These are phyloP conservation scores for Aspergillus oerlinghausenensis DNA, from an alignment of 2,329 filamentous ascomycete species.

Conservation along the genomic window DNA sequence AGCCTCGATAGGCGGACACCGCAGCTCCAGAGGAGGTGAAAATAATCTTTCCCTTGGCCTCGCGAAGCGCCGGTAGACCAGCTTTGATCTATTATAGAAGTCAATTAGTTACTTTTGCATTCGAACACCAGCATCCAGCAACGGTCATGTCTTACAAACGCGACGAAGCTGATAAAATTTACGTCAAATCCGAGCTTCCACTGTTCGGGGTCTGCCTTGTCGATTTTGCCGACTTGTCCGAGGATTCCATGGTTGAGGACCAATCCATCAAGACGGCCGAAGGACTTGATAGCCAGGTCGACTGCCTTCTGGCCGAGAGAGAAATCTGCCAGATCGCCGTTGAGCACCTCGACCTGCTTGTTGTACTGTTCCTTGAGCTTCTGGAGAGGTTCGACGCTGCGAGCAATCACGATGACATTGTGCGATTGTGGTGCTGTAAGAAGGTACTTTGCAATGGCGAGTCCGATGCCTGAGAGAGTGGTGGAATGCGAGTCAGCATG, in stretches of 20 bases:
- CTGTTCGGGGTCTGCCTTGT: constrained; percentile 61
- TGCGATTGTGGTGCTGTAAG: constrained; percentile 46
- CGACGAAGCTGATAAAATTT: constrained; percentile 81
- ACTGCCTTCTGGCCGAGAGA: constrained; percentile 58
- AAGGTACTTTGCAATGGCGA: constrained; percentile 56
- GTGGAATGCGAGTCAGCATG: neutral
- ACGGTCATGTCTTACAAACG: constrained; percentile 55
- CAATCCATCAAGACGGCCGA: constrained; percentile 71
- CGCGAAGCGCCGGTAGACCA: constrained; percentile 28
- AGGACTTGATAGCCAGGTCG: constrained; percentile 60
- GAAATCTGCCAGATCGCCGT: constrained; percentile 55
- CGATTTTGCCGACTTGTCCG: constrained; percentile 68
- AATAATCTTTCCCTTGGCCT: constrained; percentile 32
- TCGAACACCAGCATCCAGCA: neutral
- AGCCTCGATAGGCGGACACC: constrained; percentile 28
- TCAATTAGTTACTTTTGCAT: neutral
- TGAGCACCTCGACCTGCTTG: constrained; percentile 52
- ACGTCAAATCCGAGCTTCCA: constrained; percentile 75
- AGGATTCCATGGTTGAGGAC: constrained; percentile 85
- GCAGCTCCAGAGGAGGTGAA: constrained; percentile 35
- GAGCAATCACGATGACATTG: constrained; percentile 56
- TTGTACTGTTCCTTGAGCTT: constrained; percentile 51
- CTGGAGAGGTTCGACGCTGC: constrained; percentile 51
- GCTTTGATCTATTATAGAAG: constrained; percentile 22
- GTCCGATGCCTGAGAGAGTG: constrained; percentile 52